phyloP scores from a whole-genome alignment of 1,284 basidiomycete genomes.

The Amylostereum areolatum region DNA sequence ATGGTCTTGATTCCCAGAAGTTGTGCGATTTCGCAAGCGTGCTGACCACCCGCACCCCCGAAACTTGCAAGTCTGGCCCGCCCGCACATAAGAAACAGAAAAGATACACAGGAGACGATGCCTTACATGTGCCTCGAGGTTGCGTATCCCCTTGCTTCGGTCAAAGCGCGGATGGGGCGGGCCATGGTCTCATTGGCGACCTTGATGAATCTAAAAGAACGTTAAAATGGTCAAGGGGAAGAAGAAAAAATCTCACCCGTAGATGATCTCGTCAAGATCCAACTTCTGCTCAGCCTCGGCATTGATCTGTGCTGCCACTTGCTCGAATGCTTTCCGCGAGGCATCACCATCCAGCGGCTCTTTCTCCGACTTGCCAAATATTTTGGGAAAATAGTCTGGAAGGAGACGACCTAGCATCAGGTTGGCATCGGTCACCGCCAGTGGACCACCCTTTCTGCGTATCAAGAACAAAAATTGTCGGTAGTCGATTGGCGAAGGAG shows the following conservation, averaged over 20 bases:
- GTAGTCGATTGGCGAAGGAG: background rate
- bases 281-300: slow-evolving; percentile 41
- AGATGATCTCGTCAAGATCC: slow-evolving; percentile 82
- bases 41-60: slow-evolving; percentile 89
- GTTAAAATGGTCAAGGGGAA: background rate
- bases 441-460: slow-evolving; percentile 72
- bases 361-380: slow-evolving; percentile 83
- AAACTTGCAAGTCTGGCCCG: slow-evolving; percentile 71
- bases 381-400: slow-evolving; percentile 80
- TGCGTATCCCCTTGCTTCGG: slow-evolving; percentile 85
- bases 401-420: slow-evolving; percentile 79
- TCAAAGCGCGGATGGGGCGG: slow-evolving; percentile 86
- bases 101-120: slow-evolving; percentile 1
- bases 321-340: slow-evolving; percentile 57
- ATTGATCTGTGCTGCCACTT: slow-evolving; percentile 66
- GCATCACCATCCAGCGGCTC: slow-evolving; percentile 75
- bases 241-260: slow-evolving; percentile 48
- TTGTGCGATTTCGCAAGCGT: slow-evolving; percentile 83
- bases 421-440: slow-evolving; percentile 87
- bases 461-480: slow-evolving; percentile 9
- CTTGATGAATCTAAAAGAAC: slow-evolving; percentile 69
- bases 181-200: slow-evolving; percentile 96
- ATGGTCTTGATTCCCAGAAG: slow-evolving; percentile 81
- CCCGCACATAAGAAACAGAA: background rate
- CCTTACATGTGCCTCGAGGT: slow-evolving; percentile 76